These are phyloP conservation scores for Talaromyces sp. DNA, from an alignment of 2,329 filamentous ascomycete species.

Conservation along the genomic window DNA sequence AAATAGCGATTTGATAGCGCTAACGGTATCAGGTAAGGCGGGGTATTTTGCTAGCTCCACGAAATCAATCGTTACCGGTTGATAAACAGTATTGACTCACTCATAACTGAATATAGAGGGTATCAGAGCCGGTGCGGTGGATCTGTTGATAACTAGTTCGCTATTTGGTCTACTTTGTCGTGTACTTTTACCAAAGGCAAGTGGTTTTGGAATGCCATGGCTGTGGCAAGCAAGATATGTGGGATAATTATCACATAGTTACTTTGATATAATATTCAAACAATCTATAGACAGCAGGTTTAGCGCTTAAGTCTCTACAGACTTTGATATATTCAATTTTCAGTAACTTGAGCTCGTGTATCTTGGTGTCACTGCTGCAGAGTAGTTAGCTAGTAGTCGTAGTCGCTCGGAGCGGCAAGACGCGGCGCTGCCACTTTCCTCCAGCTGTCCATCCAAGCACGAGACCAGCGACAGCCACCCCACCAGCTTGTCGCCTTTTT, in stretches of 20 bases:
- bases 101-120: too few species aligned
- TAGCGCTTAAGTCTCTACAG: neutral
- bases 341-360: neutral
- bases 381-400: neutral
- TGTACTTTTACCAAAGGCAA: too few species aligned
- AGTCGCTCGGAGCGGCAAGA: constrained; percentile 3
- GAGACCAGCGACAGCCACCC: constrained; percentile 10
- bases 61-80: too few species aligned
- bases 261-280: neutral
- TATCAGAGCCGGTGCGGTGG: too few species aligned
- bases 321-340: neutral
- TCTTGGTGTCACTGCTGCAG: neutral
- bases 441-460: constrained; percentile 1
- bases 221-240: too few species aligned
- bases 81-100: too few species aligned
- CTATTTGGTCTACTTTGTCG: too few species aligned
- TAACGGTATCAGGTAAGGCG: constrained; percentile 21
- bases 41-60: neutral
- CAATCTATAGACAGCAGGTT: neutral
- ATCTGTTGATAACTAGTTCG: too few species aligned
- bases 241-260: neutral
- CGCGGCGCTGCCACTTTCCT: constrained; percentile 9
- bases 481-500: constrained; percentile 5
- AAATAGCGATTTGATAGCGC: constrained; percentile 18
- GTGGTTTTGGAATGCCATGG: too few species aligned